Evolutionary conservation across 768 basidiomycete species (phyloP), one percentile per base, ranked within the genome.

Genomic region (Lactifluus subvellereus): DNA sequence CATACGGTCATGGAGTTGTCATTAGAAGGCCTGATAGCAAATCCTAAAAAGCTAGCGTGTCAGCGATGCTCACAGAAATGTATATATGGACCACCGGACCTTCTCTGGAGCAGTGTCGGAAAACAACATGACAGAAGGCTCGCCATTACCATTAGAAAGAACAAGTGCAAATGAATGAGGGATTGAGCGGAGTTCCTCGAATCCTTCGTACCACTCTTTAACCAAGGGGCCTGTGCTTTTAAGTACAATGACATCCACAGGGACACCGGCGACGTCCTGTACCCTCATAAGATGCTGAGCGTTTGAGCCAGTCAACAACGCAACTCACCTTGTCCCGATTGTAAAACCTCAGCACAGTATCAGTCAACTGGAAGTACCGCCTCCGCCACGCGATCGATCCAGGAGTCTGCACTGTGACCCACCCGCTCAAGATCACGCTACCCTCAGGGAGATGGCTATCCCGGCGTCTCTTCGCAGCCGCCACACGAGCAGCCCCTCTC

Each of bases 191-290:
- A 66, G 50, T 45, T 66, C 66, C 22, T 66, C 66, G 22, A 65
- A 66, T 13, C 66, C 66, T 30, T 66, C 64, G 51, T 60, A 51
- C 66, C 66, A 66, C 47, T 66, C 66, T 30, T 65, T 65, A 20
- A 57, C 37, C 3, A 20, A 45, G 3, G 53, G 51, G 1, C 45
- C 42, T 9, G 53, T 13, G 20, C 1, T 22, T 8, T 59, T 64
- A 32, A 66, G 65, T 4, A 37, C 49, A 49, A 66, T 22, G 13
- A 59, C 57, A 30, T 66, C 65, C 33, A 54, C 33, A 13, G 64
- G 65, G 33, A 14, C 20, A 43, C 42, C 54, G 5, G 18, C 33
- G 22, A 60, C 18, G 33, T 64, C 63, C 63, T 66, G 37, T 43
- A 4, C 38, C 22, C 43, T 18, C 40, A 9, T 49, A 16, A 38